A percentile compares a stretch with the other conserved stretches of the same genome.
These are phyloP conservation scores for Picea sitchensis DNA, from an alignment of 75 land plant genomes.

Conservation along the genomic window DNA sequence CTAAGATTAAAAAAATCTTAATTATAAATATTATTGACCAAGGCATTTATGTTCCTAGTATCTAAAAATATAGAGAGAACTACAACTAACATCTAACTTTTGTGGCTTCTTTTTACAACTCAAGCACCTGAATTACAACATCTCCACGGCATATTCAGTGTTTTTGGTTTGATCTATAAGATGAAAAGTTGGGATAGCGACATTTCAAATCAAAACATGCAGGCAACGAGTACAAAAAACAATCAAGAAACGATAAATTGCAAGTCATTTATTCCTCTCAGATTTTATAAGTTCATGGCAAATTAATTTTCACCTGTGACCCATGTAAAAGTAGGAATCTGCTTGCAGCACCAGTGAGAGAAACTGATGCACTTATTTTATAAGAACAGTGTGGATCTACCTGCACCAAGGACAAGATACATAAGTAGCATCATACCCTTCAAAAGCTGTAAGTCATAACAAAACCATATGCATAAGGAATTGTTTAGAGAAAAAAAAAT, in stretches of 20 bases:
- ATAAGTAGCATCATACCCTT: constrained; percentile 1
- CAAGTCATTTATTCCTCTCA: background rate
- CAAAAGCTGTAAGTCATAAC: background rate
- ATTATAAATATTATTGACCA: background rate
- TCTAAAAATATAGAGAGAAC: no score
- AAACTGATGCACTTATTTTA: constrained; percentile 43
- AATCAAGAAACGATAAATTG: background rate
- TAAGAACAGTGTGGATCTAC: constrained; percentile 97
- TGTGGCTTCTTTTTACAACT: background rate
- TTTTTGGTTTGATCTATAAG: background rate
- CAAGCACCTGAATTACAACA: background rate
- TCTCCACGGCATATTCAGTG: background rate
- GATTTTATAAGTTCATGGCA: background rate
- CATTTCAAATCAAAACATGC: background rate
- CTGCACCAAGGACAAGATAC: constrained; percentile 31
- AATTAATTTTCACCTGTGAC: constrained; percentile 55
- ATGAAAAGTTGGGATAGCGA: background rate
- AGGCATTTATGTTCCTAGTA: background rate
- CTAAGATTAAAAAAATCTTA: background rate
- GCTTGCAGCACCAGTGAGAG: constrained; percentile 59
- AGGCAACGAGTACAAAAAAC: background rate
- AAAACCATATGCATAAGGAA: background rate
- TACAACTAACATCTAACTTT: background rate
- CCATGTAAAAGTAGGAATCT: constrained; percentile 80
- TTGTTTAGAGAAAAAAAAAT: background rate